Base-by-base conservation (phyloP, 1,284 basidiomycete species). In the Apiotrichum domesticum region DNA sequence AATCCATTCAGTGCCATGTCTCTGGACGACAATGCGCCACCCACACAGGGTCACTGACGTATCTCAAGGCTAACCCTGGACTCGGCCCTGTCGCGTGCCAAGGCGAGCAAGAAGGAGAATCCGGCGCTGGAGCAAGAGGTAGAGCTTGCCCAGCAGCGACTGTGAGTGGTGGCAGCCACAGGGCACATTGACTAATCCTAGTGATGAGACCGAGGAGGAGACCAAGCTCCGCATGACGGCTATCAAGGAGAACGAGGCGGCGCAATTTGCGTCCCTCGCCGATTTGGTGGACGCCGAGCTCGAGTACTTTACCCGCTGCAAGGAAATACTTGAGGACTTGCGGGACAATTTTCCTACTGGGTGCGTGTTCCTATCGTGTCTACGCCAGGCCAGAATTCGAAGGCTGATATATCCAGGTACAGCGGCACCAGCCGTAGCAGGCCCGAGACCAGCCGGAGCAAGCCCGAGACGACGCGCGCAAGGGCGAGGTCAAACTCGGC, bases 131-230 rank as follows among this genome's bases (percentile, higher is more conserved):
- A 92, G 63, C 85, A 88, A 35, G 90, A 93, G 66, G 77, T 87
- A 51, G 82, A 85, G 48, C 79, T 80, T 32, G 84, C 87, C 1
- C 83, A 83, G 62, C 73, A 83, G 50, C 82, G 88, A 67, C 90
- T 88, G 89, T 90, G 68, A 63, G 87, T 80, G 3, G 41, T 35
- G 35, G 52, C 6, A 11, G 6, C 13, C 13, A 13, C 8, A 8
- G 8, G 37, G 37, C 37, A 13, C 8, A 39, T 2, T 39, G 37
- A 8, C 13, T 8, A 39, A 8, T 9, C 13, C 37, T 9, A 91
- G 89, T 64, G 88, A 92, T 55, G 88, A 94, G 72, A 84, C 86
- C 0, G 81, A 83, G 21, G 87, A 90, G 68, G 88, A 92, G 59
- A 82, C 90, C 0, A 84, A 83, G 29, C 80, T 81, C 1, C 82